Conservation (phyloP, 176 grass and related monocot genomes). For the Carex littledalei region DNA sequence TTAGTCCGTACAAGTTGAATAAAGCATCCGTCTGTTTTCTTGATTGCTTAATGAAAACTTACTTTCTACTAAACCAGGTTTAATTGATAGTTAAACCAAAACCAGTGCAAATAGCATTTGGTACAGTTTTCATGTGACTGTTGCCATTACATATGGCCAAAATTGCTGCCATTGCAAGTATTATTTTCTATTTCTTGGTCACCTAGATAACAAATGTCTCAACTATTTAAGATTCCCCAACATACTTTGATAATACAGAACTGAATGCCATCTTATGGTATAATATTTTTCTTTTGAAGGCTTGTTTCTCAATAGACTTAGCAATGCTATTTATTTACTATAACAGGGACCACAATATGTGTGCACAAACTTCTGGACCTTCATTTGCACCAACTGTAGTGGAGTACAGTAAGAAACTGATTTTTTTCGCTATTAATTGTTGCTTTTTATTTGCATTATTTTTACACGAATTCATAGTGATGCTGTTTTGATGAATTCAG, state of each 20-base stretch:
- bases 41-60: background rate
- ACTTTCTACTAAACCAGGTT: background rate
- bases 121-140: background rate
- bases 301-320: background rate
- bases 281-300: background rate
- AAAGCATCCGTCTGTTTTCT: background rate
- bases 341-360: slow-evolving; percentile 96
- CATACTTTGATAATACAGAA: background rate
- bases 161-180: background rate
- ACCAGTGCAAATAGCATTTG: background rate
- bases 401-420: slow-evolving; percentile 88
- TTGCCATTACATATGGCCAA: background rate
- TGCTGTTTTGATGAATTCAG: background rate
- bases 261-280: background rate
- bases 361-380: slow-evolving; percentile 97
- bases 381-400: slow-evolving; percentile 96
- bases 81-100: background rate
- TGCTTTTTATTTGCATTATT: slow-evolving; percentile 15
- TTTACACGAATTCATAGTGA: background rate
- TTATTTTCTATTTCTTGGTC: background rate
- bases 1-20: background rate
- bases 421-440: slow-evolving; percentile 18
- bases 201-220: background rate
- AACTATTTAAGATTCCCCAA: background rate
- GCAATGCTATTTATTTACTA: slow-evolving; percentile 33